Base-by-base conservation (phyloP, 371 early-diverging fungal genomes). In the Chytridiales sp. region DNA sequence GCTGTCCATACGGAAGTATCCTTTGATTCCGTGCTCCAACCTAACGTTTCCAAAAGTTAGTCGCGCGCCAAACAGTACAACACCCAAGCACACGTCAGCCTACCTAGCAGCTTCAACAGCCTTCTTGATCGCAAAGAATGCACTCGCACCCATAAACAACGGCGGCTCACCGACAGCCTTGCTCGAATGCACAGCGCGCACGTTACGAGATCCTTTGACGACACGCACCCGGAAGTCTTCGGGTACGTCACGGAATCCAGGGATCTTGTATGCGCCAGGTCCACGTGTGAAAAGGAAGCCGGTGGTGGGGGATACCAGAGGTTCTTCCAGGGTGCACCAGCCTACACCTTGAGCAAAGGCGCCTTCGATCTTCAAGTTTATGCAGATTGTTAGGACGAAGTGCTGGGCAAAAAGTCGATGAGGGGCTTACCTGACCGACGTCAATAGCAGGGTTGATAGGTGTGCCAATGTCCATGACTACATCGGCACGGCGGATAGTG, bases 131-230 rank as follows among this genome's bases (percentile, higher is more conserved):
- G 91, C 90, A 70, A 81, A 88, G 54, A 81, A 82, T 9, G 87
- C 88, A 1, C 84, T 78, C 0, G 84, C 66, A 9, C 88, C 91
- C 53, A 90, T 60, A 75, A 89, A 89, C 52, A 91, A 65, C 32
- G 91, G 91, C 26, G 90, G 91, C 67, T 91, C 91, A 8, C 91
- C 91, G 24, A 91, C 81, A 44, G 87, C 91, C 77, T 91, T 91
- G 49, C 83, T 83, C 44, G 84, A 82, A 67, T 83, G 85, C 41
- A 91, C 80, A 19, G 90, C 87, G 55, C 85, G 56, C 3, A 69
- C 71, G 66, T 88, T 84, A 8, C 75, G 66, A 1, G 77, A 78
- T 32, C 80, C 83, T 62, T 80, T 74, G 43, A 88, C 72, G 47
- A 89, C 76, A 15, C 73, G 64, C 27, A 91, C 75, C 38, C 84